Base-by-base conservation (phyloP, 441 rosid species). In the Brassica balearica region DNA sequence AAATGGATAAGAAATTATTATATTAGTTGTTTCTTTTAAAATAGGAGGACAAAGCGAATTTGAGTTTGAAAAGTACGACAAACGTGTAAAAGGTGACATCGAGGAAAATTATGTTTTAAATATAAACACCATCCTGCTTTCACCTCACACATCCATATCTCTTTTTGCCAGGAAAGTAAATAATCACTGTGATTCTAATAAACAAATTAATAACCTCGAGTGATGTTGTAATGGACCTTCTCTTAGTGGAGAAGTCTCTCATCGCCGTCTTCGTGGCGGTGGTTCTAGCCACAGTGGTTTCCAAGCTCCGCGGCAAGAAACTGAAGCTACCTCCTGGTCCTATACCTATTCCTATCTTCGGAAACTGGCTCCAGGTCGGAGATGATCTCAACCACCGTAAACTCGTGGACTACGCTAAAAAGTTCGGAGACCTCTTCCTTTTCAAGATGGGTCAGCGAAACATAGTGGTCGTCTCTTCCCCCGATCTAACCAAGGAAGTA, bases 361-460 rank as follows among this genome's bases (percentile, higher is more conserved):
- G 99, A 5, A 95, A 95, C 82, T 95, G 99, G 99, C 96, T 95
- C 11, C 99, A 95, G 69, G 99, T 95, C 27, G 98, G 99, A 36
- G 97, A 95, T 70, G 99, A 91, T 83, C 78, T 93, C 36, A 95
- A 93, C 88, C 99, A 95, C 86, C 95, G 92, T 3, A 95, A 91
- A 22, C 88, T 95, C 72, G 82, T 88, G 19, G 95, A 88, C 38
- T 80, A 89, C 23, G 99, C 99, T 65, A 88, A 82, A 75, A 91
- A 84, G 77, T 91, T 84, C 70, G 99, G 99, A 6, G 91, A 91
- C 8, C 85, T 95, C 27, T 62, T 91, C 53, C 88, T 90, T n/a
- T 90, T 95, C 59, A 87, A 94, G 0, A 95, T 95, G 99, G 99
- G 99, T 3, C 99, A 93, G 60, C 84, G 99, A 2, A 93, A 95